phyloP scores from a whole-genome alignment of 129 eudicot genomes.

The Helichrysum umbraculigerum region DNA sequence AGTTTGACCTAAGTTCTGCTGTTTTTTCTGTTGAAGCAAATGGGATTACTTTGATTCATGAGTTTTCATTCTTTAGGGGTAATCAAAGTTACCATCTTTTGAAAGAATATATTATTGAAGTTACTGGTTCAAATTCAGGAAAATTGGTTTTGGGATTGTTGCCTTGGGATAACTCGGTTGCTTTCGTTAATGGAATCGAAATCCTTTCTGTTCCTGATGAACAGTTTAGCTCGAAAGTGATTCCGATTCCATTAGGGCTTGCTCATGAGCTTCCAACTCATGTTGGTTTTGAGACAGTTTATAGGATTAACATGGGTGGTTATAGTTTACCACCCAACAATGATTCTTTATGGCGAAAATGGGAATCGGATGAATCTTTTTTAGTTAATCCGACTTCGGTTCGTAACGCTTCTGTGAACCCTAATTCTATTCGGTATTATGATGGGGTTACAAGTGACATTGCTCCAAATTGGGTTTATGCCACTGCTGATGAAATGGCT shows the following conservation, averaged over 20 bases:
- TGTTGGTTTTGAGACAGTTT: conserved; percentile 48
- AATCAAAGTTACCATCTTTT: conserved; percentile 28
- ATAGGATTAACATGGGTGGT: conserved; percentile 55
- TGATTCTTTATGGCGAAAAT: conserved; percentile 49
- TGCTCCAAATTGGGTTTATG: conserved; percentile 58
- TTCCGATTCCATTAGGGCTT: conserved; percentile 43
- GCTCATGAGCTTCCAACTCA: conserved; percentile 32
- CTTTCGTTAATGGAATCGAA: conserved; percentile 50
- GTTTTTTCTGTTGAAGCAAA: conserved; percentile 53
- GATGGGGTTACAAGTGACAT: conserved; percentile 40
- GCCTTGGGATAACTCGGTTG: conserved; percentile 47
- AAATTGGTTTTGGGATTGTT: conserved; percentile 41
- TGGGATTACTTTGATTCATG: conserved; percentile 54
- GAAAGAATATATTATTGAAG: conserved; percentile 50
- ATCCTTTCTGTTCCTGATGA: conserved; percentile 42
- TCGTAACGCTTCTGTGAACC: conserved; percentile 37
- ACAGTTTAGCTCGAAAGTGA: conserved; percentile 34
- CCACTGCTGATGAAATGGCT: conserved; percentile 60
- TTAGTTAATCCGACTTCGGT: conserved; percentile 40
- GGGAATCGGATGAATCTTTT: conserved; percentile 45
- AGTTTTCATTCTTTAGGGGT: conserved; percentile 45
- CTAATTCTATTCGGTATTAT: conserved; percentile 31
- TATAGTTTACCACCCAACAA: conserved; percentile 36
- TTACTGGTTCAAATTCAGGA: conserved; percentile 32
- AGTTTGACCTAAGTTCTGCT: conserved; percentile 45